Evolutionary conservation across 257 asterid genomes (phyloP).

Genomic region (Fraxinus quadrangulata): DNA sequence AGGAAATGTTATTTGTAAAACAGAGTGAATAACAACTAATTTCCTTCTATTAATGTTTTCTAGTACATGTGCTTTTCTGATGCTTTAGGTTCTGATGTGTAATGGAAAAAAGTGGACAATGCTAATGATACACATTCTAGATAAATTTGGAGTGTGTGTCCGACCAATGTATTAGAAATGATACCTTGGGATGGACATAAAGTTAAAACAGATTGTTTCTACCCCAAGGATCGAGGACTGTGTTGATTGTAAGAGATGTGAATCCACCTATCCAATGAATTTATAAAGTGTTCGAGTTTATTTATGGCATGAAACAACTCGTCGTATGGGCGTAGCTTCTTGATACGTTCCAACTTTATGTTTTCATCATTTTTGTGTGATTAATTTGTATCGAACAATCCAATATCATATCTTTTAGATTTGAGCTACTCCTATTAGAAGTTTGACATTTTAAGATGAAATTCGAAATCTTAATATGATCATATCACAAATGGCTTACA

Average conservation of each 20-base stretch:
- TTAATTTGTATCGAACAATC: not conserved
- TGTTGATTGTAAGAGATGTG: not conserved
- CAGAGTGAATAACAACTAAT: not conserved
- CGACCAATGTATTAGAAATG: conserved; percentile 12
- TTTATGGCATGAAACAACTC: conserved; percentile 3
- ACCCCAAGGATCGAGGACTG: not conserved
- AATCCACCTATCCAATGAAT: not conserved
- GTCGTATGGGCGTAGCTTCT: not conserved
- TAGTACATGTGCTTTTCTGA: not conserved
- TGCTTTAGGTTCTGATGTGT: not conserved
- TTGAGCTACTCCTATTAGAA: no score
- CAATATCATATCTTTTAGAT: not conserved
- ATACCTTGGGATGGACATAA: conserved; percentile 10
- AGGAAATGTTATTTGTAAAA: not conserved
- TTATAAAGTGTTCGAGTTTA: not conserved
- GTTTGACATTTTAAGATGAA: no score
- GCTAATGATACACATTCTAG: not conserved
- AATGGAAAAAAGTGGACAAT: not conserved
- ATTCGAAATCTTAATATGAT: no score
- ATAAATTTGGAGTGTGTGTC: not conserved
- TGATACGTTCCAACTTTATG: not conserved
- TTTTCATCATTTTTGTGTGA: not conserved
- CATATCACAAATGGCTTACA: no score
- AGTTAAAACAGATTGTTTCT: conserved; percentile 19
- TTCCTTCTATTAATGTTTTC: not conserved